These are phyloP conservation scores for Yarrowia divulgata DNA, from an alignment of 805 yeast genomes.

Conservation along the genomic window DNA sequence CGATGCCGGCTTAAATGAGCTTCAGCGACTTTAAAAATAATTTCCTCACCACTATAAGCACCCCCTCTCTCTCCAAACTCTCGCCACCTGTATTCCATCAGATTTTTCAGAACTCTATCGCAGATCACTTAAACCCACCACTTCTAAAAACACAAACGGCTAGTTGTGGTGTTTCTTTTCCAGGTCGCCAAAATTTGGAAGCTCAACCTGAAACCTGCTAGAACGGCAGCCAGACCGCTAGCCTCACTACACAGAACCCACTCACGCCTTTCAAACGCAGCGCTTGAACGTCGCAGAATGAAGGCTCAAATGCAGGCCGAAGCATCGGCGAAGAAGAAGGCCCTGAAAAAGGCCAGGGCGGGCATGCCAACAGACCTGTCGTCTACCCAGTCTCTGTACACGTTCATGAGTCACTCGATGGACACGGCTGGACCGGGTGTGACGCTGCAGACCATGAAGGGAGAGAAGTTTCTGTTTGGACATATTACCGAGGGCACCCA, in stretches of 20 bases:
- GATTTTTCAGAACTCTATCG: constrained; percentile 6
- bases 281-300: background rate
- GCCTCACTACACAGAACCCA: background rate
- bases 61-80: too few relatives aligned
- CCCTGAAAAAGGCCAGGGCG: background rate
- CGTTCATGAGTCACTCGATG: constrained; percentile 50
- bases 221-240: constrained; percentile 6
- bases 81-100: background rate
- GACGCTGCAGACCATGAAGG: constrained; percentile 57
- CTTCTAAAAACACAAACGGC: background rate
- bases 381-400: background rate
- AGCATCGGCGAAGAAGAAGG: background rate
- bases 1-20: too few relatives aligned
- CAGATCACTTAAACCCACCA: background rate
- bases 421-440: constrained; percentile 60
- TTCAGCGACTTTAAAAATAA: background rate
- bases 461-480: constrained; percentile 73
- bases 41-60: background rate
- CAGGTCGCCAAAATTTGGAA: constrained; percentile 7
- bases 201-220: constrained; percentile 2
- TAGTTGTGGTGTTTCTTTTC: background rate
- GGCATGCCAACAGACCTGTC: background rate
- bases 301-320: background rate
- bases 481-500: constrained; percentile 87
- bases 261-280: background rate